phyloP scores from a whole-genome alignment of 345 rosid genomes.

The Triadica sebifera region DNA sequence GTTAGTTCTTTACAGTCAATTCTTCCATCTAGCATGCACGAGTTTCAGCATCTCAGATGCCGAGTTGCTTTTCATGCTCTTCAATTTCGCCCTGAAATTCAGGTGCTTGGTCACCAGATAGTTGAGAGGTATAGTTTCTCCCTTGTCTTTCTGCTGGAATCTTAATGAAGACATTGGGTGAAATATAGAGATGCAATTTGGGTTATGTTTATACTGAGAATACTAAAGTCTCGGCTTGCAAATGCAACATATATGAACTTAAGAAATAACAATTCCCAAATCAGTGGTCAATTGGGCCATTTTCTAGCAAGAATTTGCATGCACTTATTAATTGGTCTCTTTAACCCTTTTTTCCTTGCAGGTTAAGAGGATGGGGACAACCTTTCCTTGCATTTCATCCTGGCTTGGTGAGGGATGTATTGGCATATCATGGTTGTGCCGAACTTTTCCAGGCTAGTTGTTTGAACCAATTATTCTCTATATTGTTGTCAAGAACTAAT shows the following conservation, averaged over 20 bases:
- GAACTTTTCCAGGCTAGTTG: constrained; percentile 86
- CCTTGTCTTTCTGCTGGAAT: constrained; percentile 6
- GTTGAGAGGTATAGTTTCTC: constrained; percentile 65
- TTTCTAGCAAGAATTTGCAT: constrained; percentile 10
- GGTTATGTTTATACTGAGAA: neutral
- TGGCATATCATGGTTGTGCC: constrained; percentile 98
- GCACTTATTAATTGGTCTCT: constrained; percentile 18
- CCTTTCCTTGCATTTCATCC: constrained; percentile 87
- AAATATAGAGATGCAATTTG: neutral
- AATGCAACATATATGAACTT: neutral
- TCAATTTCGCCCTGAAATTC: constrained; percentile 82
- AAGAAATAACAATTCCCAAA: neutral
- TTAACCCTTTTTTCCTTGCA: constrained; percentile 28
- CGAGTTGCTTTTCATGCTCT: constrained; percentile 97
- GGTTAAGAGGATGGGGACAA: constrained; percentile 75
- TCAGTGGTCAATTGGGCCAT: neutral
- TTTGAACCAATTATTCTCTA: constrained; percentile 20
- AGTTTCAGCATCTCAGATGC: constrained; percentile 93
- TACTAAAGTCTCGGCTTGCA: neutral
- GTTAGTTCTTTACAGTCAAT: constrained; percentile 50
- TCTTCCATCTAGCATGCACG: constrained; percentile 78
- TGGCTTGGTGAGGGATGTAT: constrained; percentile 73
- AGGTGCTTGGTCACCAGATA: constrained; percentile 68
- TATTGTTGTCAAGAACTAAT: constrained; percentile 7
- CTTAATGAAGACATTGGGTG: neutral